These are phyloP conservation scores for Yarrowia hollandica DNA, from an alignment of 805 yeast species.

Conservation along the genomic window DNA sequence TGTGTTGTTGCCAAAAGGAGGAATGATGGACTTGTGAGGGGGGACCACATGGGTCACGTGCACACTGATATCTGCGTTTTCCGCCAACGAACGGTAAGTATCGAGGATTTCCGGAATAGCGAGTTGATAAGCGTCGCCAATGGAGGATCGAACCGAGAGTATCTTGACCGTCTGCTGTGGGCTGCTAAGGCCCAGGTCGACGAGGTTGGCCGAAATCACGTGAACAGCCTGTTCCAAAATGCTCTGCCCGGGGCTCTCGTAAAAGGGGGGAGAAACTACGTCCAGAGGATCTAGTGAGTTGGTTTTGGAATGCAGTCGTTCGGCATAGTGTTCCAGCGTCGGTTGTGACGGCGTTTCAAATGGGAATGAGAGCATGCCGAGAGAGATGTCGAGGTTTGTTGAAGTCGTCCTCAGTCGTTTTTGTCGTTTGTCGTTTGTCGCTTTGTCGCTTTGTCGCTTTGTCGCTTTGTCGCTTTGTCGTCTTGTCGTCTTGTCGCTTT, in stretches of 20 bases:
- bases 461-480: too few species aligned
- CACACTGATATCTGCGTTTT: conserved; percentile 21
- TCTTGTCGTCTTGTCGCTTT: too few species aligned
- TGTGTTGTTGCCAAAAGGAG: background rate
- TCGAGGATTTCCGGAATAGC: conserved; percentile 32
- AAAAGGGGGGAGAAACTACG: background rate
- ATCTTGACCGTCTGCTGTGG: conserved; percentile 31
- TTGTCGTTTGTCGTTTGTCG: background rate
- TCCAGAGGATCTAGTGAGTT: conserved; percentile 13
- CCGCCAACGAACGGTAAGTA: background rate
- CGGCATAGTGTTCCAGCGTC: conserved; percentile 21
- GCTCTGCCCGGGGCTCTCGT: background rate
- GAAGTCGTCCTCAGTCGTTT: too few species aligned
- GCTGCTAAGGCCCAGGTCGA: background rate
- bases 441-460: too few species aligned
- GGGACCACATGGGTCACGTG: conserved; percentile 34
- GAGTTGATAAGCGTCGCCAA: conserved; percentile 29
- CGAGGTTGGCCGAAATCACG: background rate
- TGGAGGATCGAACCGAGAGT: conserved; percentile 32
- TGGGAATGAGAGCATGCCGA: conserved; percentile 9
- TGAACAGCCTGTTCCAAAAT: conserved; percentile 21
- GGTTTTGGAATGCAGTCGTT: conserved; percentile 14
- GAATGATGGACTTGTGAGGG: conserved; percentile 29
- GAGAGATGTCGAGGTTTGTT: too few species aligned
- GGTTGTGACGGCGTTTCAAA: conserved; percentile 18